Evolutionary conservation across 106 monocot genomes (phyloP).

Genomic region (Acorus calamus): DNA sequence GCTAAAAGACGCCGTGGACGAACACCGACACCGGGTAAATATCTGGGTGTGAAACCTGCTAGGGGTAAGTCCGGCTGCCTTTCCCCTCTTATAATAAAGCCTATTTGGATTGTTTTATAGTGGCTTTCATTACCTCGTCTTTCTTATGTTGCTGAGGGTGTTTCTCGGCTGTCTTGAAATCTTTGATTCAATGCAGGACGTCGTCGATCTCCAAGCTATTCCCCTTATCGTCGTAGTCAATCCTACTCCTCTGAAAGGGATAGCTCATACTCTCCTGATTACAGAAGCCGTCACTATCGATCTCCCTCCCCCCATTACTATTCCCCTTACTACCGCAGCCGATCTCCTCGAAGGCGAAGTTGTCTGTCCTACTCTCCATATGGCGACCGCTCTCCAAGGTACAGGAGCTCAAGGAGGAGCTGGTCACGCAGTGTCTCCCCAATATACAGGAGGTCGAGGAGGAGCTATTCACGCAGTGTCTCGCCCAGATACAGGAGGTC

Average conservation of each 20-base stretch:
- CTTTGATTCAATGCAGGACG: constrained; percentile 7
- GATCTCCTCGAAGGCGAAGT: constrained; percentile 11
- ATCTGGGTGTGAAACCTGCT: constrained; percentile 40
- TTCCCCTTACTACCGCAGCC: constrained; percentile 14
- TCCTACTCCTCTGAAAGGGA: constrained; percentile 31
- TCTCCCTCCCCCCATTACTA: constrained; percentile 1
- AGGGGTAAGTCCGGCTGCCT: constrained; percentile 22
- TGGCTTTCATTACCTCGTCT: no score
- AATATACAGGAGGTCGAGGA: constrained; percentile 4
- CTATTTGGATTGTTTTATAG: not conserved
- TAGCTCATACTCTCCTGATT: constrained; percentile 22
- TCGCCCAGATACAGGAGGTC: constrained; percentile 20
- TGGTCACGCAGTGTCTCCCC: constrained; percentile 14
- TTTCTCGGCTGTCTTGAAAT: no score
- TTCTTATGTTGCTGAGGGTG: no score
- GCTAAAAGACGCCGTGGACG: constrained; percentile 56
- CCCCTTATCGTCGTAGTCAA: constrained; percentile 16
- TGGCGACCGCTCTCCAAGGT: no score
- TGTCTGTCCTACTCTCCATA: constrained; percentile 32
- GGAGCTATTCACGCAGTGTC: constrained; percentile 34
- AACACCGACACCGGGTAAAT: constrained; percentile 73
- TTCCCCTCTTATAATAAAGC: no score
- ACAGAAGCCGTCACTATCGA: not conserved
- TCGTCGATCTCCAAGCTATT: constrained; percentile 31
- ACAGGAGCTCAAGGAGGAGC: no score